Percentiles rank a stretch among this genome's conserved stretches.
phyloP scores from a whole-genome alignment of 2,329 filamentous ascomycete genomes.

The Sporothrix phasma region DNA sequence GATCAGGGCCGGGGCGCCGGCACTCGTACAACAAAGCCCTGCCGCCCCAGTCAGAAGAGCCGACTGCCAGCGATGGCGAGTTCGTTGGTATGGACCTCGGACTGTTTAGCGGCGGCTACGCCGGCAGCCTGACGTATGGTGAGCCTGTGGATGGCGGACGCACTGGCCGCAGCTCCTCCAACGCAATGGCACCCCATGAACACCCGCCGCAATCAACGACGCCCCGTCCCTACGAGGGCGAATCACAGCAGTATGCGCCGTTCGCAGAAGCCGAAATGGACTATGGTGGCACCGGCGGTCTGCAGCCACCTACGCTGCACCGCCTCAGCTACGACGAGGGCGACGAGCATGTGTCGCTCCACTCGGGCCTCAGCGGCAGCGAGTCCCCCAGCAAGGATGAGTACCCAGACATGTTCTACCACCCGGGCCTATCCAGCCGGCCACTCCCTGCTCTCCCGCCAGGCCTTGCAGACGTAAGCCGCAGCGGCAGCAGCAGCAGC shows the following conservation, averaged over 20 bases:
- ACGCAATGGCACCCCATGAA: constrained; percentile 30
- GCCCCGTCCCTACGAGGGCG: constrained; percentile 31
- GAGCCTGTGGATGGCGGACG: constrained; percentile 30
- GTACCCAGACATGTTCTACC: constrained; percentile 86
- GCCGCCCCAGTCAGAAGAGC: constrained; percentile 41
- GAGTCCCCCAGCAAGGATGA: constrained; percentile 62
- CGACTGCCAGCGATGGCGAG: constrained; percentile 58
- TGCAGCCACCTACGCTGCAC: constrained; percentile 63
- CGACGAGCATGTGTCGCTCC: constrained; percentile 59
- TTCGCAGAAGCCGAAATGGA: constrained; percentile 64
- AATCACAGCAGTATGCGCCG: constrained; percentile 29
- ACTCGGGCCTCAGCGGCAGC: constrained; percentile 47
- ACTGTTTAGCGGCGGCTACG: constrained; percentile 62
- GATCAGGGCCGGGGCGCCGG: constrained; percentile 19
- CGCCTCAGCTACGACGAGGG: constrained; percentile 87
- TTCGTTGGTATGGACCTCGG: constrained; percentile 63
- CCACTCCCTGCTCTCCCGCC: constrained; percentile 55
- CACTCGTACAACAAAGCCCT: constrained; percentile 25
- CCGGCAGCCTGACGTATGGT: constrained; percentile 42
- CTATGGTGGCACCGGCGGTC: constrained; percentile 79
- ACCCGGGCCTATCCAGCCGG: constrained; percentile 63
- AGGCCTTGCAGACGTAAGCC: constrained; percentile 46
- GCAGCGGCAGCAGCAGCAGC: constrained; percentile 28
- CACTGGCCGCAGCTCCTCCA: constrained; percentile 30
- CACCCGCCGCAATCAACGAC: constrained; percentile 39